Evolutionary conservation across 345 rosid species (phyloP).

Genomic region (Tarenaya hassleriana): DNA sequence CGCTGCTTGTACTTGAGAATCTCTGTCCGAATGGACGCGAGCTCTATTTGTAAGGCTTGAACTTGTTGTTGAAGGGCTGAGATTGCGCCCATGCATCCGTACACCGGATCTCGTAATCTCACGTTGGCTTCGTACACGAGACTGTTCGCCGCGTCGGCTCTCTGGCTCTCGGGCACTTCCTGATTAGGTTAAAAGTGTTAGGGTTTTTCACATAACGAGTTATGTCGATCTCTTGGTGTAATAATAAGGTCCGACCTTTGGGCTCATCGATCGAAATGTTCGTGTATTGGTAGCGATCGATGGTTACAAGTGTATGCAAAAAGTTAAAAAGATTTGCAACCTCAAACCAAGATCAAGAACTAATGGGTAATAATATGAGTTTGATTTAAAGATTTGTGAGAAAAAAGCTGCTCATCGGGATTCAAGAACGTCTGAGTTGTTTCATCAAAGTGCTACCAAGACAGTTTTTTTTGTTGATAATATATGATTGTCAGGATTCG

Average conservation of each 20-base stretch:
- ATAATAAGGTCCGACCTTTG: too few species aligned
- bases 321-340: not conserved
- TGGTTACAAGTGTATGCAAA: not conserved
- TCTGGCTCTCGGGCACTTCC: constrained; percentile 85
- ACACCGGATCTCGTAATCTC: constrained; percentile 90
- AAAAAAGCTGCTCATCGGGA: too few species aligned
- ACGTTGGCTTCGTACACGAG: constrained; percentile 94
- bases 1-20: constrained; percentile 72
- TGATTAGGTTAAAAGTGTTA: constrained; percentile 21
- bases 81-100: constrained; percentile 98
- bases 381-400: too few species aligned
- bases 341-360: not conserved
- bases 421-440: too few species aligned
- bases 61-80: constrained; percentile 87
- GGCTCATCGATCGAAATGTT: too few species aligned
- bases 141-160: constrained; percentile 85
- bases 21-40: constrained; percentile 67
- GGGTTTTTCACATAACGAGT: constrained; percentile 14
- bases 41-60: constrained; percentile 72
- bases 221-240: too few species aligned
- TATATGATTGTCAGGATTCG: too few species aligned
- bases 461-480: too few species aligned
- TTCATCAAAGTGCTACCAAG: too few species aligned
- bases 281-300: not conserved
- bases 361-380: too few species aligned